Conservation (phyloP, 305 asterid genomes). For the Fraxinus albicans region DNA sequence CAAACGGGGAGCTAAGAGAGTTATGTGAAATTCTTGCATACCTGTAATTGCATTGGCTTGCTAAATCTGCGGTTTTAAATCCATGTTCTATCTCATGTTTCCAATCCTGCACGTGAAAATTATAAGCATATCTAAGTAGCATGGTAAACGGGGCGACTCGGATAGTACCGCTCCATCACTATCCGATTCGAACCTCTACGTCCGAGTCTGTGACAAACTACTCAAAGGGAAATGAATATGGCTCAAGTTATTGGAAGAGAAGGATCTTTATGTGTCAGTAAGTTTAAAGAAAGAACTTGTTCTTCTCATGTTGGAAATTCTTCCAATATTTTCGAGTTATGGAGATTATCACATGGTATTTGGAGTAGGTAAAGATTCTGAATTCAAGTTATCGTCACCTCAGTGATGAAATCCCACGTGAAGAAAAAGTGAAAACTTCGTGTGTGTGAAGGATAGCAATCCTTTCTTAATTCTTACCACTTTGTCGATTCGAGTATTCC, state of each 20-base stretch:
- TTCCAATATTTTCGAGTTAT: not conserved
- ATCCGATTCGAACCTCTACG: not conserved
- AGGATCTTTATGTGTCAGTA: not conserved
- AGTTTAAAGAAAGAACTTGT: not conserved
- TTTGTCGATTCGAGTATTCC: slow-evolving; percentile 53
- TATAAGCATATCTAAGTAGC: not conserved
- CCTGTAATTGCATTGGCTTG: slow-evolving; percentile 78
- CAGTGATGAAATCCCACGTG: not conserved
- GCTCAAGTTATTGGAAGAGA: not conserved
- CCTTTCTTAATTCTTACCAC: slow-evolving; percentile 40
- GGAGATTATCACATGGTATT: not conserved
- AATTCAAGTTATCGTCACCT: not conserved
- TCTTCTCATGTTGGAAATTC: not conserved
- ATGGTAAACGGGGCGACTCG: not conserved
- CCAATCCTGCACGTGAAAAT: slow-evolving; percentile 55
- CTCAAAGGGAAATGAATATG: not conserved
- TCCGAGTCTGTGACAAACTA: not conserved
- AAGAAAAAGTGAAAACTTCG: not conserved
- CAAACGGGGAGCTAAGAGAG: not conserved
- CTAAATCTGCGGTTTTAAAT: slow-evolving; percentile 52
- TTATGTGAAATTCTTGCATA: slow-evolving; percentile 21
- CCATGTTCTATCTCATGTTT: slow-evolving; percentile 51
- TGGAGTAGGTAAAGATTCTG: not conserved
- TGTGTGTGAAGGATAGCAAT: not conserved
- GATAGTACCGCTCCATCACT: not conserved